Evolutionary conservation across 352 stramenopile genomes (phyloP).

Genomic region (Phytophthora europaea): DNA sequence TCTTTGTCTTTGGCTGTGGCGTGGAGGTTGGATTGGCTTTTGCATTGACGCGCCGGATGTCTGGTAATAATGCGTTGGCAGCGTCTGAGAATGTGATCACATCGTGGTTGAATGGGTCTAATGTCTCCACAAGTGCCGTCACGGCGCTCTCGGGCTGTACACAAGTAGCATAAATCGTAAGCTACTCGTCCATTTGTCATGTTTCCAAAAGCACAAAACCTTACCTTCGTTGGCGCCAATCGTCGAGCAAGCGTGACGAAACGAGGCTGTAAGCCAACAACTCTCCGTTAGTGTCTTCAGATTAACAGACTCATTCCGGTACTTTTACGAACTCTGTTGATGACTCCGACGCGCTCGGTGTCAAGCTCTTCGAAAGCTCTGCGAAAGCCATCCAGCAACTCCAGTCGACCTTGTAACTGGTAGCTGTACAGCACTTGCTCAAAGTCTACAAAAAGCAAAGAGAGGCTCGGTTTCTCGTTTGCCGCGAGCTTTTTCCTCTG

Average conservation of each 20-base stretch:
- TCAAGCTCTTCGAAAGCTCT: constrained; percentile 60
- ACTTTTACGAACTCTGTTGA: constrained; percentile 46
- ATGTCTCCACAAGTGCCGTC: constrained; percentile 51
- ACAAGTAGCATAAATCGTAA: neutral
- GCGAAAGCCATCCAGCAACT: constrained; percentile 70
- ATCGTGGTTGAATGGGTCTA: constrained; percentile 78
- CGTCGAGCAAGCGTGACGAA: constrained; percentile 46
- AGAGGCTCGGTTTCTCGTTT: constrained; percentile 25
- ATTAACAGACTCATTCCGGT: neutral
- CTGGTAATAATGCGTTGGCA: constrained; percentile 44
- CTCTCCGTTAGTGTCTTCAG: neutral
- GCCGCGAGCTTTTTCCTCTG: constrained; percentile 23
- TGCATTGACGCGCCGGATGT: constrained; percentile 34
- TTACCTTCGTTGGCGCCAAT: constrained; percentile 54
- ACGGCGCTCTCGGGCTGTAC: constrained; percentile 48
- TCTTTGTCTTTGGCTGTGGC: constrained; percentile 29
- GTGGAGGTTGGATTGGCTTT: constrained; percentile 21
- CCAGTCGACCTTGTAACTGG: constrained; percentile 70
- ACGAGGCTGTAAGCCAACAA: constrained; percentile 34
- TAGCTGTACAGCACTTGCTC: constrained; percentile 82
- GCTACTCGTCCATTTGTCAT: neutral
- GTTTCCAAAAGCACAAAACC: neutral
- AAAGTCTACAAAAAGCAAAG: constrained; percentile 65
- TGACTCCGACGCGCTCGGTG: constrained; percentile 62
- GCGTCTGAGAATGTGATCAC: constrained; percentile 84